phyloP scores from a whole-genome alignment of 78 protist genomes.

The Guillardia theta region DNA sequence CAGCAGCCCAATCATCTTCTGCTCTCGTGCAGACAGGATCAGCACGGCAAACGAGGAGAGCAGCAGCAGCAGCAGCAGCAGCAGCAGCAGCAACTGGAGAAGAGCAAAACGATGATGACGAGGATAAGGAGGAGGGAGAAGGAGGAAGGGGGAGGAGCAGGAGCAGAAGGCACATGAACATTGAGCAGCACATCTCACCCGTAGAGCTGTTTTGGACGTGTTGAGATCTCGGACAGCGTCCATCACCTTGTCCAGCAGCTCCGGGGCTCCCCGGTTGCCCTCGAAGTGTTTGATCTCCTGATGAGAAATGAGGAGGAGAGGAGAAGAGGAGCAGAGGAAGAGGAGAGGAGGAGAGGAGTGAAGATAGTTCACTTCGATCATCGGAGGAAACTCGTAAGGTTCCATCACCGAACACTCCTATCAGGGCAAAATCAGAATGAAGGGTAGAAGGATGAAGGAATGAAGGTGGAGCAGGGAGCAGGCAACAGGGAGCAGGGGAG shows the following conservation, averaged over 20 bases:
- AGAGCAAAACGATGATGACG: background rate
- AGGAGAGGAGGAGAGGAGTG: background rate
- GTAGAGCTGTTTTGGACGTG: background rate
- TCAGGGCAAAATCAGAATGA: no score
- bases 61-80: background rate
- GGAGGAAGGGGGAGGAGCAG: background rate
- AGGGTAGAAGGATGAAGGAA: no score
- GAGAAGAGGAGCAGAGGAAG: background rate
- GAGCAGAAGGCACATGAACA: background rate
- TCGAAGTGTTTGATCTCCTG: background rate
- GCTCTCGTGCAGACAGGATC: background rate
- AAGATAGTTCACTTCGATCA: background rate
- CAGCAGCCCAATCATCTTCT: constrained; percentile 18
- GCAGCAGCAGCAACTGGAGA: background rate
- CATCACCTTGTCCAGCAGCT: background rate
- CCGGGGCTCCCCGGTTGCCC: background rate
- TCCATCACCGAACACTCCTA: no score
- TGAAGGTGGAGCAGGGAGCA: no score
- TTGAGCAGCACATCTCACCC: background rate
- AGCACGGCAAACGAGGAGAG: background rate
- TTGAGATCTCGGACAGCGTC: background rate
- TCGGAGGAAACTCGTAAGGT: background rate
- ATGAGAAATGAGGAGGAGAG: background rate
- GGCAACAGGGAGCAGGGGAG: no score
- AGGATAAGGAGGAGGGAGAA: background rate